Evolutionary conservation across 768 basidiomycete species (phyloP), one percentile per base, ranked within the genome.

Genomic region (Myochromella boudieri): DNA sequence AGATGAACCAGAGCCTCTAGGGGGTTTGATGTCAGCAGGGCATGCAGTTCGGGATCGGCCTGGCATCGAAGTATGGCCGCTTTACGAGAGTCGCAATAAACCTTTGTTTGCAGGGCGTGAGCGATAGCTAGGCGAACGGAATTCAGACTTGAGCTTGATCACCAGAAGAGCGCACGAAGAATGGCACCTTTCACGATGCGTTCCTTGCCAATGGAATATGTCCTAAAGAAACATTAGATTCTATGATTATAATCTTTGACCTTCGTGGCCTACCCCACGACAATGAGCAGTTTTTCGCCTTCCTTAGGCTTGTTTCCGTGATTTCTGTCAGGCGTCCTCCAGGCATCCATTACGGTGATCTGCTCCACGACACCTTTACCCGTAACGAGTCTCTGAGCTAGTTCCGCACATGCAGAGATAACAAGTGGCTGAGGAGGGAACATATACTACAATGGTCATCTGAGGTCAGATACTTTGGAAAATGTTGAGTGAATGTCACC

Each of bases 161-260:
- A 18, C 42, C 28, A 12, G n/a, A 47, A 31, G 22, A 29, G 20
- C 6, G 27, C 49, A 36, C 25, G 28, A 40, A 21, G 9, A 20
- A 22, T 41, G 56, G 25, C 46, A 91, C 92, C 93, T 79, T 97
- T 97, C 31, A 97, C 94, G 31, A 98, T 88, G 18, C 97, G 84
- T 65, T 99, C 97, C 64, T 99, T 99, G 31, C 97, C 97, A 39
- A 98, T 92, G 0, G 91, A 91, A 66, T 99, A 99, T 0, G 97
- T 97, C 8, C 93, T 92, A 49, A 21, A 31, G 28, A 39, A 15
- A 27, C 3, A 7, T 14, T 20, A 14, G 33, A 37, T 14, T 41
- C 40, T 46, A 32, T 18, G 21, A 37, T 1, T 31, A 46, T 28
- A 21, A 12, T 18, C 46, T 28, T 36, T 28, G 28, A 48, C 22